Percentiles rank a stretch among this genome's conserved stretches.
Evolutionary conservation across 257 asterid genomes (phyloP).

Genomic region (Vinca minor): DNA sequence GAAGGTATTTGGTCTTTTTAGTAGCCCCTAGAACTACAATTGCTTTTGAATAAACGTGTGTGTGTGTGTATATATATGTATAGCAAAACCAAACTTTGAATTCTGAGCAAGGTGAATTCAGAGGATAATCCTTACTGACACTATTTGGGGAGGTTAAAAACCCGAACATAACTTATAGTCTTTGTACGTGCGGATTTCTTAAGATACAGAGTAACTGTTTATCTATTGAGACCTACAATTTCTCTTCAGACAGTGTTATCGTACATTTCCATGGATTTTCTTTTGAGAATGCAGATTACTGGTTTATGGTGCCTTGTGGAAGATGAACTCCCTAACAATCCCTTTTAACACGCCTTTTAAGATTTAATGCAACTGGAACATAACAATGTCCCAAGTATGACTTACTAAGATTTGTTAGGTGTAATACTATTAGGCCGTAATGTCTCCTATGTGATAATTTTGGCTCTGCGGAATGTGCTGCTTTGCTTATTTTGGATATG

Average conservation of each 20-base stretch:
- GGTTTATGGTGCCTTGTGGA: not conserved
- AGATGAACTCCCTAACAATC: not conserved
- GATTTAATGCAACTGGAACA: not conserved
- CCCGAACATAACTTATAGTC: not conserved
- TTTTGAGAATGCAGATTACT: not conserved
- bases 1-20: slow-evolving; percentile 38
- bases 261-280: not conserved
- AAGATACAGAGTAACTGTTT: not conserved
- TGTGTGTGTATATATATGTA: too few species aligned
- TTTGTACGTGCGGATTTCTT: not conserved
- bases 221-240: not conserved
- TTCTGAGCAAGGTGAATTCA: not conserved
- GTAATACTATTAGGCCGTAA: not conserved
- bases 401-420: not conserved
- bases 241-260: not conserved
- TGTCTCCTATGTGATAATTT: not conserved
- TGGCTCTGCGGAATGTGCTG: not conserved
- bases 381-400: not conserved
- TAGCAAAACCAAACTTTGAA: too few species aligned
- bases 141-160: not conserved
- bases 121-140: not conserved
- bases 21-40: not conserved
- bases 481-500: not conserved
- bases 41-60: too few species aligned
- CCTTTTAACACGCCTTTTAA: not conserved